Conservation (phyloP, 192 early-diverging fungal genomes). For the Oehlia diaphana region DNA sequence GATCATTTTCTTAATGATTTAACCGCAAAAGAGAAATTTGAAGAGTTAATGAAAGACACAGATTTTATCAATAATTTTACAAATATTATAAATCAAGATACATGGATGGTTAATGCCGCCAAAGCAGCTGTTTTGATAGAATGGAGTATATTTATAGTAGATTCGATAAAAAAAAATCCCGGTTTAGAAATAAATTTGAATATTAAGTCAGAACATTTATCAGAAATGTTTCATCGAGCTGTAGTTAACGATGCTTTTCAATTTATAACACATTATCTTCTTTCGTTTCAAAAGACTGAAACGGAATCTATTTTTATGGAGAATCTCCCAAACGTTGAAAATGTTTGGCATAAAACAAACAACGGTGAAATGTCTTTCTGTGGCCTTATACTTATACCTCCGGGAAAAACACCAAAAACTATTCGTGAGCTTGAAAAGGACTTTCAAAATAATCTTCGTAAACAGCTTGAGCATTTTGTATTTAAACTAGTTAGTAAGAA, state of each 20-base stretch:
- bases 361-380: slow-evolving; percentile 8
- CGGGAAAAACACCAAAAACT: slow-evolving; percentile 1
- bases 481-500: slow-evolving; percentile 51
- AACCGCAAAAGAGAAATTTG: slow-evolving; percentile 29
- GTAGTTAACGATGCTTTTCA: slow-evolving; percentile 57
- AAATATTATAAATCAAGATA: slow-evolving; percentile 22
- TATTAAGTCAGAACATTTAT: slow-evolving; percentile 41
- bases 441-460: slow-evolving; percentile 32
- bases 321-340: neutral
- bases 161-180: slow-evolving; percentile 47
- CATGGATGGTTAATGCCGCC: slow-evolving; percentile 39
- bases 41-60: slow-evolving; percentile 36
- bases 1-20: slow-evolving; percentile 37
- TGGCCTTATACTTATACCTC: slow-evolving; percentile 5
- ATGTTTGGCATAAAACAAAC: slow-evolving; percentile 13
- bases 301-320: neutral
- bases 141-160: slow-evolving; percentile 58
- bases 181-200: slow-evolving; percentile 45
- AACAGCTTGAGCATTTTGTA: slow-evolving; percentile 29
- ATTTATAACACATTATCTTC: slow-evolving; percentile 64
- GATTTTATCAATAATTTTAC: slow-evolving; percentile 41
- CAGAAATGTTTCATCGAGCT: slow-evolving; percentile 54
- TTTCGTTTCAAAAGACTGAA: slow-evolving; percentile 46
- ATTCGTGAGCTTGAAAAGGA: slow-evolving; percentile 22
- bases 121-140: slow-evolving; percentile 53